Evolutionary conservation across 1,284 basidiomycete genomes (phyloP), one percentile per base, ranked within the genome.

Genomic region (Cronartium ribicola): DNA sequence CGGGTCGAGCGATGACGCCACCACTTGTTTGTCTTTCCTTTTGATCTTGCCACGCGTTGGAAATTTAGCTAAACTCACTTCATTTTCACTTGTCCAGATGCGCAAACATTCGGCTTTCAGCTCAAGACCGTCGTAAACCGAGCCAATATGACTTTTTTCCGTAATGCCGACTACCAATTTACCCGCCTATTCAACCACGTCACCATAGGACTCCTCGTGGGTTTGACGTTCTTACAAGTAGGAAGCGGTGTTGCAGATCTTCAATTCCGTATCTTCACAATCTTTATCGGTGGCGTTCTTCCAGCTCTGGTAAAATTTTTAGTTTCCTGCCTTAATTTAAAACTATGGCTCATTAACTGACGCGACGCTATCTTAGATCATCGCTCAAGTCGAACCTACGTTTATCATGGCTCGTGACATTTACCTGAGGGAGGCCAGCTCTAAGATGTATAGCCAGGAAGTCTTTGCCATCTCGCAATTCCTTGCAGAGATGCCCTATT

Each of bases 401-500:
- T 95, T 91, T 84, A 90, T 95, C 79, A 84, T 88, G 82, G 90
- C 89, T 76, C 84, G 91, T 80, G 84, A 83, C 81, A 87, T 85
- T 48, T 89, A 89, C 81, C 86, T 89, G 76, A 85, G 90, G 81
- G 88, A 88, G 77, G 79, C 82, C 0, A 80, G 79, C 17, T 83
- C 82, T 63, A 83, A 83, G 79, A 90, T 90, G 76, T 91, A 91
- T 80, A 89, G 88, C 0, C 88, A 88, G 0, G 87, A 87, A 75
- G 89, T 91, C 63, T 94, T 94, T 80, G 90, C 91, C 13, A 85
- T 91, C 64, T 88, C 88, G 7, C 91, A 93, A 79, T 84, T 94
- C 57, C 80, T 91, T 20, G 89, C 91, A 71, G 92, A 94, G 82
- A 86, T 90, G 77, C 92, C 90, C 0, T 89, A 90, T 82, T 81